Conservation (phyloP, 345 rosid genomes). For the Gossypium bickii region DNA sequence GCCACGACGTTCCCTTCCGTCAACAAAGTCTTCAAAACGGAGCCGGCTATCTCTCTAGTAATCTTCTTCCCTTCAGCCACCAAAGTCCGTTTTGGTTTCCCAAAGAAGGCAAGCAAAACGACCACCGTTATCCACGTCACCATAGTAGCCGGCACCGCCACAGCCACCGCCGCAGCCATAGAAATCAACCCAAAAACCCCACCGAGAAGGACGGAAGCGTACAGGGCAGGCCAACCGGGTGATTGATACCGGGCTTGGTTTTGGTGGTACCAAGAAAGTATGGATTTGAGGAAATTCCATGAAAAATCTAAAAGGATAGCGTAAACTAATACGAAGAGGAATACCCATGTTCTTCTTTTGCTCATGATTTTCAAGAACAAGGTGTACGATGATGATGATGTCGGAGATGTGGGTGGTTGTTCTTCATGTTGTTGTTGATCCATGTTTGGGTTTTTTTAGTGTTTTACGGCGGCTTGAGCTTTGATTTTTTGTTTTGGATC, state of each 20-base stretch:
- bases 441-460: conserved; percentile 13
- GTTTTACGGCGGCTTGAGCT: conserved; percentile 1
- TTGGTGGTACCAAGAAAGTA: conserved; percentile 70
- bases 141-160: conserved; percentile 87
- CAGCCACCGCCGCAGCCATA: conserved; percentile 88
- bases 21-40: conserved; percentile 57
- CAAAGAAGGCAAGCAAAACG: conserved; percentile 74
- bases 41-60: conserved; percentile 65
- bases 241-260: conserved; percentile 28
- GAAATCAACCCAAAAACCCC: conserved; percentile 76
- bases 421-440: conserved; percentile 25
- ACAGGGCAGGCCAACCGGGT: conserved; percentile 74
- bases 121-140: conserved; percentile 78
- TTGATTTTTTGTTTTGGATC: not conserved
- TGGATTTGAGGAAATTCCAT: conserved; percentile 73
- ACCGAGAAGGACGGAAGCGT: conserved; percentile 85
- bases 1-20: conserved; percentile 82
- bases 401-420: conserved; percentile 16
- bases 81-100: conserved; percentile 66
- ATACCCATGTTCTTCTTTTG: conserved; percentile 93
- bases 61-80: conserved; percentile 73
- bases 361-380: conserved; percentile 68
- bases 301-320: conserved; percentile 61
- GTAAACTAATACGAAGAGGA: conserved; percentile 73
- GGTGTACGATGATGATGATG: conserved; percentile 31